Conservation (phyloP, 2,329 filamentous ascomycete species). For the Colletotrichum zoysiae region DNA sequence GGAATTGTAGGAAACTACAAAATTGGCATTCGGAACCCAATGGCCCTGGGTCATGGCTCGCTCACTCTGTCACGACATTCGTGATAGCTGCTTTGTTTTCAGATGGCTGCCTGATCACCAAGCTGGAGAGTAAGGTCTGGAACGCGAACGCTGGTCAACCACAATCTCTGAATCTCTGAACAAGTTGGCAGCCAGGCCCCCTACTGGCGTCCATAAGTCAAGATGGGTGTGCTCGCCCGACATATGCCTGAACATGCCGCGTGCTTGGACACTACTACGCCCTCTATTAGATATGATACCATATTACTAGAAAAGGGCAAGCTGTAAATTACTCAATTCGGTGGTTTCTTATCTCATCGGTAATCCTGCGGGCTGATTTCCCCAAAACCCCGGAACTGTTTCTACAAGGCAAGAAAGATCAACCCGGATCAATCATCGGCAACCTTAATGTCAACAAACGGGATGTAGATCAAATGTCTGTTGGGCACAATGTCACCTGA, state of each 20-base stretch:
- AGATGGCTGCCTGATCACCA: slow-evolving; percentile 3
- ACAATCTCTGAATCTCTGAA: slow-evolving; percentile 17
- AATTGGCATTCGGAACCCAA: not conserved
- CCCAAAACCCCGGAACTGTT: not conserved
- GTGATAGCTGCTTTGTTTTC: slow-evolving; percentile 18
- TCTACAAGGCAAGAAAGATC: slow-evolving; percentile 3
- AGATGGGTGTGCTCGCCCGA: slow-evolving; percentile 7
- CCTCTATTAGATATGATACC: slow-evolving; percentile 5
- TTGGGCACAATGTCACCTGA: not conserved
- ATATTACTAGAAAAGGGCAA: too few relatives aligned
- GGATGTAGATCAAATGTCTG: slow-evolving; percentile 19
- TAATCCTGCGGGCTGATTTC: not conserved
- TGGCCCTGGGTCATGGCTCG: slow-evolving; percentile 4
- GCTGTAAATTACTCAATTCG: too few relatives aligned
- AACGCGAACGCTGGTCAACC: not conserved
- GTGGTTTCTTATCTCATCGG: not conserved
- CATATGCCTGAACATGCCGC: not conserved
- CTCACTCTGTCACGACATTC: not conserved
- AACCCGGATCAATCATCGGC: slow-evolving; percentile 3
- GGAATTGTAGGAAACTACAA: slow-evolving; percentile 13
- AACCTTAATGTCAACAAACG: slow-evolving; percentile 5
- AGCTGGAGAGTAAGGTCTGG: slow-evolving; percentile 15
- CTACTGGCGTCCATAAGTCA: not conserved
- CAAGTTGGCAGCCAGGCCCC: not conserved
- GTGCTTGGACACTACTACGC: not conserved